Base-by-base conservation (phyloP, 2,329 filamentous ascomycete genomes). In the Diaporthe aspalathi region DNA sequence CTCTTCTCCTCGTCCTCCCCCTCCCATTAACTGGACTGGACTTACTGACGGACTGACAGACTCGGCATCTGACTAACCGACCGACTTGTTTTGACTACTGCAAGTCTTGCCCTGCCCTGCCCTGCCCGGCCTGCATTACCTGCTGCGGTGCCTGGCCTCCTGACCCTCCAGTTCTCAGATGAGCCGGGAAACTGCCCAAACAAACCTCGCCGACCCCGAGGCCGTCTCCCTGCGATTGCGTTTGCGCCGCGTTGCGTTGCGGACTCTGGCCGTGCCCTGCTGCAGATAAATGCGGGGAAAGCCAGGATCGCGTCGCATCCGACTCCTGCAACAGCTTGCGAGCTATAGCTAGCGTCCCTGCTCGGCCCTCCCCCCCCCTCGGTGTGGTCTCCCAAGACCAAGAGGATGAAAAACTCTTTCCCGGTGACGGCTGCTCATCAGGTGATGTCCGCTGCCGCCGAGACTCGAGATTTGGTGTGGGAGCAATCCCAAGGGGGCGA, bases 211-310 rank as follows among this genome's bases (percentile, higher is more conserved):
- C 45, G 56, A 14, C 43, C 56, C 43, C 56, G 56, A 60, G 38
- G 38, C 56, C 22, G 16, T 43, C 56, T 45, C 56, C 56, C 38
- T 60, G 56, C 56, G 56, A 16, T 22, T 60, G 56, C 60, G 60
- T 50, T 50, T 38, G 17, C 60, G 60, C 12, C 45, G 47, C 49
- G 22, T 45, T 54, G 63, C 63, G 63, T 47, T 53, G 65, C 68
- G 65, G 68, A 65, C 62, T 47, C 63, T 71, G 69, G 43, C 65
- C 69, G 69, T 62, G 67, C 40, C 67, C 67, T 68, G 67, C 67
- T 68, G 67, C 67, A 67, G 63, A 67, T 67, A 73, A 71, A 71
- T 73, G 71, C 71, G 71, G 71, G 71, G 71, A 73, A 68, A 67
- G 52, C 60, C 35, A 38, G 68, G 62, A 63, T 70, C 57, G 29